These are phyloP conservation scores for Cercospora sp. DNA, from an alignment of 2,329 filamentous ascomycete genomes.

Conservation along the genomic window DNA sequence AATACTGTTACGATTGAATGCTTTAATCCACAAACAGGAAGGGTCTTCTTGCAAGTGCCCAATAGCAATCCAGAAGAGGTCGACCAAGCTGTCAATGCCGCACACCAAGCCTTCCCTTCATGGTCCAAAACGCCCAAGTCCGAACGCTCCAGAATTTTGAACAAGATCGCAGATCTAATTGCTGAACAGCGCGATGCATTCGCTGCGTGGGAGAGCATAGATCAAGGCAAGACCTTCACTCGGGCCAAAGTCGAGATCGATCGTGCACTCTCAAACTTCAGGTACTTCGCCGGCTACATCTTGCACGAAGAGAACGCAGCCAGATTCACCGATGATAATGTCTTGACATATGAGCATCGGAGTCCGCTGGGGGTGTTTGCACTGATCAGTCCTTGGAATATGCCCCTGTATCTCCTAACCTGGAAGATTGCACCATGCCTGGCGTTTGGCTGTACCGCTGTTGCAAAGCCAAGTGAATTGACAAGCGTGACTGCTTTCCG, in stretches of 20 bases:
- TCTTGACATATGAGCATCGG: conserved; percentile 18
- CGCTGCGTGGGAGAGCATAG: conserved; percentile 19
- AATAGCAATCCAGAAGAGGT: conserved; percentile 9
- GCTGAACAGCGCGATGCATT: conserved; percentile 2
- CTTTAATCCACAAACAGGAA: conserved; percentile 14
- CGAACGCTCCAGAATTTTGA: conserved; percentile 7
- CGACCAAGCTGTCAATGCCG: conserved; percentile 11
- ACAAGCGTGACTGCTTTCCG: conserved; percentile 19
- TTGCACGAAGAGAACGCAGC: conserved; percentile 17
- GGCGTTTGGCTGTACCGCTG: conserved; percentile 15
- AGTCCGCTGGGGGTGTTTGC: conserved; percentile 16
- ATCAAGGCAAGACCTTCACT: conserved; percentile 20
- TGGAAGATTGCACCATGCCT: conserved; percentile 22
- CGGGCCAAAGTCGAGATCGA: conserved; percentile 18
- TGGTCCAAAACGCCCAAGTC: conserved; percentile 16
- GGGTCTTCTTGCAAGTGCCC: conserved; percentile 11
- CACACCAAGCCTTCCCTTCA: conserved; percentile 12
- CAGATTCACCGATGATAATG: conserved; percentile 13
- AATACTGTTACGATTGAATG: background rate
- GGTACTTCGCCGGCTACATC: conserved; percentile 20
- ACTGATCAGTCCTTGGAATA: conserved; percentile 20
- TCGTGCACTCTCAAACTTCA: conserved; percentile 16
- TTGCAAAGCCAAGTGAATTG: conserved; percentile 19
- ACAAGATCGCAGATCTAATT: conserved; percentile 15
- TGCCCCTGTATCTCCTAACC: conserved; percentile 18